These are phyloP conservation scores for Ustilago curta DNA, from an alignment of 1,284 basidiomycete species.

Conservation along the genomic window DNA sequence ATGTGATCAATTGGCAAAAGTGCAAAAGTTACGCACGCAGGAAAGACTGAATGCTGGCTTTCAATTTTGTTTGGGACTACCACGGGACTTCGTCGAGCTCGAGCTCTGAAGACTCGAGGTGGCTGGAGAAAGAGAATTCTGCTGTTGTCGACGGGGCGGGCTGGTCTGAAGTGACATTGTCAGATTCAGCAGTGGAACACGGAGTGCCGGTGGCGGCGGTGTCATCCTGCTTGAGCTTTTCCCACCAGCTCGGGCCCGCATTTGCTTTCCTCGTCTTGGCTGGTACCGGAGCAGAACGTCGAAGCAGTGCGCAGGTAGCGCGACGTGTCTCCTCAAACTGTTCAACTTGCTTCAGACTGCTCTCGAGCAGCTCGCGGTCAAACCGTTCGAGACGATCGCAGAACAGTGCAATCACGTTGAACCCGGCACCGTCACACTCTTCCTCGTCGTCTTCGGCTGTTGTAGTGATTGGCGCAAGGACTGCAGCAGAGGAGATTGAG, in stretches of 20 bases:
- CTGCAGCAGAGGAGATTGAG: conserved; percentile 8
- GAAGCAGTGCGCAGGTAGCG: conserved; percentile 13
- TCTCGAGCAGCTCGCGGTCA: conserved; percentile 33
- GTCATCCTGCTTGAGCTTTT: conserved; percentile 30
- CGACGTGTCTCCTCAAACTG: conserved; percentile 22
- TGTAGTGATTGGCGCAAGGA: neutral
- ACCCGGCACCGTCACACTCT: conserved; percentile 47
- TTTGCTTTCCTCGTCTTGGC: conserved; percentile 8
- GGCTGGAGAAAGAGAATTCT: conserved; percentile 20
- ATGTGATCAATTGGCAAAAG: too few relatives aligned
- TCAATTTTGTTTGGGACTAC: conserved; percentile 10
- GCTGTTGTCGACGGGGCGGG: neutral
- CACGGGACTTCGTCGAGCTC: conserved; percentile 41
- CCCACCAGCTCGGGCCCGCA: conserved; percentile 37
- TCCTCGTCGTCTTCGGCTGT: conserved; percentile 39
- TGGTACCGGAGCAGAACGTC: conserved; percentile 6
- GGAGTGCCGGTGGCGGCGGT: neutral
- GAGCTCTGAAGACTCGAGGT: conserved; percentile 14
- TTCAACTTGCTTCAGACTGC: conserved; percentile 35
- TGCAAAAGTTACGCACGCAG: too few relatives aligned
- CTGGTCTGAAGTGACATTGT: neutral
- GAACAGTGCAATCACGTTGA: conserved; percentile 51
- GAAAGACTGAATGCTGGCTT: neutral
- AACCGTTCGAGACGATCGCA: conserved; percentile 47
- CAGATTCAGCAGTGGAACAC: too few relatives aligned